Conservation (phyloP, 1,284 basidiomycete genomes). For the Phylloporus sp. region DNA sequence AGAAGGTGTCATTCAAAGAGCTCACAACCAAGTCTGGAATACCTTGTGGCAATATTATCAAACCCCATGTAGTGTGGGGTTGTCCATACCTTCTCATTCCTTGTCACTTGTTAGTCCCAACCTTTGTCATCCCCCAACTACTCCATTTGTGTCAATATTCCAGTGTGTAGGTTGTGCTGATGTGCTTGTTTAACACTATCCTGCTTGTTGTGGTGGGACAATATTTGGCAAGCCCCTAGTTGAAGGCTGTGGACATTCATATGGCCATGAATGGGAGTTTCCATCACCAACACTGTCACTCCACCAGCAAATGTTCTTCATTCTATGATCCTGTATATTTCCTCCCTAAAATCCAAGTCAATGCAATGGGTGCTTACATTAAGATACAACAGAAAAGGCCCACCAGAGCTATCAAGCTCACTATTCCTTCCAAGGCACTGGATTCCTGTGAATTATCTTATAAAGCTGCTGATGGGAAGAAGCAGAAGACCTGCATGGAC, state of each 20-base stretch:
- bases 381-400: neutral
- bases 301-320: neutral
- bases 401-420: neutral
- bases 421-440: neutral
- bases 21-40: no score
- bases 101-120: no score
- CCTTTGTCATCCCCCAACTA: no score
- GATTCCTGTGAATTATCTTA: neutral
- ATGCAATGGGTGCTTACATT: neutral
- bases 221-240: neutral
- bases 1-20: no score
- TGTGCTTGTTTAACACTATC: conserved; percentile 5
- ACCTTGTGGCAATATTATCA: no score
- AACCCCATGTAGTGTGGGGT: no score
- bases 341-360: neutral
- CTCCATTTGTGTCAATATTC: no score
- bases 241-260: neutral
- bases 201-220: neutral
- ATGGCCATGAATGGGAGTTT: neutral
- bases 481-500: neutral
- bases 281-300: neutral
- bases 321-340: neutral
- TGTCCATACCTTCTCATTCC: no score
- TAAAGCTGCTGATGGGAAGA: neutral
- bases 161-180: neutral